Base-by-base conservation (phyloP, 108 stramenopile genomes). In the Cyclotella sp. region DNA sequence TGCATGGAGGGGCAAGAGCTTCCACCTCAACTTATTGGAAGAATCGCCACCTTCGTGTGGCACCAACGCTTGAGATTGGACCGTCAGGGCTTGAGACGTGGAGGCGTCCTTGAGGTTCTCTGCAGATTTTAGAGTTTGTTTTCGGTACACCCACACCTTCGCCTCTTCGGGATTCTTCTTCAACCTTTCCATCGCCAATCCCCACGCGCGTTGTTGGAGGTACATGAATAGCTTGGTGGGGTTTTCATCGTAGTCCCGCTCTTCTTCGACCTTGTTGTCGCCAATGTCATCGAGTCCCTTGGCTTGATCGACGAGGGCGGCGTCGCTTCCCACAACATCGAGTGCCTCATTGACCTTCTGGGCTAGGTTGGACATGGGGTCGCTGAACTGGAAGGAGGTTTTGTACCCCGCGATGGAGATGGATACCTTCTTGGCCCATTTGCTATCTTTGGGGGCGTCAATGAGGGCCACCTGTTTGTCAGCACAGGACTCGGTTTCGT, bases 1-100 rank as follows among this genome's bases (percentile, higher is more conserved):
- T 14, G 83, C 83, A 72, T 84, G 83, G 14, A 84, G 79, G 19
- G 83, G 83, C 26, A 84, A 43, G 24, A 84, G 51, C 70, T 57
- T 84, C 83, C 83, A 84, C 21, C 83, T 47, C 30, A 81, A 54
- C 65, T 77, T 79, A 46, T n/a, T 19, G 2, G 34, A 34, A 34
- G 34, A 34, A 21, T 41, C 34, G 9, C 21, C 47, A 10, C 67
- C 82, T 52, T 74, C 77, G 29, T 72, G 70, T 0, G 64, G 70
- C 14, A 73, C 73, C 24, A 79, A 21, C 26, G 54, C 68, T 34
- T 57, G 40, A 24, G 51, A 44, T 16, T 68, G 66, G 5, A 62
- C 49, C 45, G 54, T 52, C 42, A 79, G 26, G 21, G 77, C 78
- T 27, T 71, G 53, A 18, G 54, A 60, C 12, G 49, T 51, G 29